Evolutionary conservation across 495 filamentous ascomycete genomes (phyloP).

Genomic region (Hyaloscypha bicolor): DNA sequence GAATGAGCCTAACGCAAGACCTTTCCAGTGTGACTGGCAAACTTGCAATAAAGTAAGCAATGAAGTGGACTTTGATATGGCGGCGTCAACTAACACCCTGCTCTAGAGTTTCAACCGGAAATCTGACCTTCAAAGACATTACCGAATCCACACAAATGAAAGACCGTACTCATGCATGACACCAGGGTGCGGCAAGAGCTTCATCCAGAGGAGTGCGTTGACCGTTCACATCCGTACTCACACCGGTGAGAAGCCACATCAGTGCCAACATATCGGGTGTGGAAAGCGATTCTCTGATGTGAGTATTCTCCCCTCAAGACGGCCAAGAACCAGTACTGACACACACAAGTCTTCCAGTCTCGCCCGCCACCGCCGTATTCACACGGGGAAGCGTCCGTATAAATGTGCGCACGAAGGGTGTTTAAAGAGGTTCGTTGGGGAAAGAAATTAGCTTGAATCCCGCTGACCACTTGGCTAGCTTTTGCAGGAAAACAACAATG

Average conservation of each 20-base stretch:
- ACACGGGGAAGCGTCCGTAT: slow-evolving; percentile 85
- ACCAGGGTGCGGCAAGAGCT: slow-evolving; percentile 78
- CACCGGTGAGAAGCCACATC: slow-evolving; percentile 87
- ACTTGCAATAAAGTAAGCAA: slow-evolving; percentile 52
- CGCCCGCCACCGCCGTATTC: slow-evolving; percentile 82
- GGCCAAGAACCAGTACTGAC: slow-evolving; percentile 39
- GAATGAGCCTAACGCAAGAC: slow-evolving; percentile 52
- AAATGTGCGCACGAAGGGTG: slow-evolving; percentile 78
- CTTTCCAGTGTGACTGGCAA: slow-evolving; percentile 56
- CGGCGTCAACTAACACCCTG: not conserved
- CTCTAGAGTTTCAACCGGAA: slow-evolving; percentile 88
- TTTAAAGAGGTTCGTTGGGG: slow-evolving; percentile 65
- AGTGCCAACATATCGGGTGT: slow-evolving; percentile 78
- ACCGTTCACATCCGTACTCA: slow-evolving; percentile 87
- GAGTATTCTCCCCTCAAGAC: slow-evolving; percentile 38
- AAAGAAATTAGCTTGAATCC: slow-evolving; percentile 22
- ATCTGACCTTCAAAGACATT: slow-evolving; percentile 86
- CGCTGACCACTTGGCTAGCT: slow-evolving; percentile 51
- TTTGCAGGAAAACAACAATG: slow-evolving; percentile 86
- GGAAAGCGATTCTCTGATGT: slow-evolving; percentile 88
- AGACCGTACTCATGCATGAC: slow-evolving; percentile 75
- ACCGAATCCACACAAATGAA: slow-evolving; percentile 89
- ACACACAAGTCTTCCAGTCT: slow-evolving; percentile 76
- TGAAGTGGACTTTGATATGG: not conserved
- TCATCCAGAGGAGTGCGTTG: slow-evolving; percentile 86